These are phyloP conservation scores for Leccinum broughii DNA, from an alignment of 768 basidiomycete species.

Conservation along the genomic window DNA sequence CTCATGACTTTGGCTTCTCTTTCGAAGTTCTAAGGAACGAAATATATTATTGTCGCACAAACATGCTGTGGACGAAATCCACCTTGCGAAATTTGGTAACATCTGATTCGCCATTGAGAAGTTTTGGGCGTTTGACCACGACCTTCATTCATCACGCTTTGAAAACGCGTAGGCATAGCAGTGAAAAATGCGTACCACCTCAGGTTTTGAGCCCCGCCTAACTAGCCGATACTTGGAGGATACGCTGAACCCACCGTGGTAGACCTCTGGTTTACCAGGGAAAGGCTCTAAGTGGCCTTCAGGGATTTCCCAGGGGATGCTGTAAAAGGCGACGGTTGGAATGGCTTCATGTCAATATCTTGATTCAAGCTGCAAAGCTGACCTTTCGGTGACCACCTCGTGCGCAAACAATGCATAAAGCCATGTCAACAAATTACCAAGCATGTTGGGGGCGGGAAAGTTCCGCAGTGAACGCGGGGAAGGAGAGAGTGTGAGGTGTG, in stretches of 20 bases:
- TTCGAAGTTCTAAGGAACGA: slow-evolving; percentile 8
- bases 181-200: slow-evolving; percentile 10
- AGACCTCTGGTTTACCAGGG: slow-evolving; percentile 10
- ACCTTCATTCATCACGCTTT: slow-evolving; percentile 6
- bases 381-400: too few species aligned
- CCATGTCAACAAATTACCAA: too few species aligned
- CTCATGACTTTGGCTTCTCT: slow-evolving; percentile 6
- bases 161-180: not conserved
- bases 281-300: slow-evolving; percentile 7
- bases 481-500: too few species aligned
- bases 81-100: slow-evolving; percentile 9
- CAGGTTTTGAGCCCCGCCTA: slow-evolving; percentile 2
- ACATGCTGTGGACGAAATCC: not conserved
- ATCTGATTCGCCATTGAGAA: not conserved
- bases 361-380: too few species aligned
- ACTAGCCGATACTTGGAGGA: slow-evolving; percentile 7
- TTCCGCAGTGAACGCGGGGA: too few species aligned
- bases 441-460: too few species aligned
- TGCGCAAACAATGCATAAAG: too few species aligned
- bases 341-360: too few species aligned
- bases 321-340: not conserved
- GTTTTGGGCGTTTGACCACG: slow-evolving; percentile 12
- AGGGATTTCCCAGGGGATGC: not conserved
- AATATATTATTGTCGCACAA: not conserved
- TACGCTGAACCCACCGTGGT: slow-evolving; percentile 11